Percentiles rank a stretch among this genome's conserved stretches.
Conservation (phyloP, 257 asterid species). For the Solanum stenotomum region DNA sequence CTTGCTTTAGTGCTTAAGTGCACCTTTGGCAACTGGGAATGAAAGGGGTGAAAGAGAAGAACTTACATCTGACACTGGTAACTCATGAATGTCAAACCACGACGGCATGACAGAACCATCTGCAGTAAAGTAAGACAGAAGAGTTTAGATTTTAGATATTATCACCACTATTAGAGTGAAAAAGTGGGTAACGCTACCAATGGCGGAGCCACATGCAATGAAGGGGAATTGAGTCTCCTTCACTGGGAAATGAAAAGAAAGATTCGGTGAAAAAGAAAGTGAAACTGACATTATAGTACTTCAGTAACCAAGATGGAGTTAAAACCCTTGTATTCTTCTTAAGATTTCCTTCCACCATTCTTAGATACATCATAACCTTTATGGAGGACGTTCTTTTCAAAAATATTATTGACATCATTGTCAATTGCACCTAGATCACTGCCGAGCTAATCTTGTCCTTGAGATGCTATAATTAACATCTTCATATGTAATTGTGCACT, state of each 20-base stretch:
- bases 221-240: neutral
- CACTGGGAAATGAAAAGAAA: neutral
- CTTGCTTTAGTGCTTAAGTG: neutral
- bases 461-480: neutral
- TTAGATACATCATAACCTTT: neutral
- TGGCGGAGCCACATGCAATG: neutral
- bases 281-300: neutral
- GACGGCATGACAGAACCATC: constrained; percentile 98
- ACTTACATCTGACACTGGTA: constrained; percentile 87
- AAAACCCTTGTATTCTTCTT: neutral
- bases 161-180: neutral
- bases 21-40: neutral
- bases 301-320: neutral
- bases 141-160: neutral
- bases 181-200: neutral
- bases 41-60: constrained; percentile 6
- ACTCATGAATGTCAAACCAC: constrained; percentile 90
- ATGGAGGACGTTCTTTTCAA: neutral
- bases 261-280: neutral
- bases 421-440: neutral
- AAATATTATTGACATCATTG: neutral
- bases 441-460: neutral
- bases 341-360: neutral
- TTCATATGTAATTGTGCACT: neutral
- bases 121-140: constrained; percentile 12